Evolutionary conservation across 2,329 filamentous ascomycete genomes (phyloP).

Genomic region (Aureobasidium musti): DNA sequence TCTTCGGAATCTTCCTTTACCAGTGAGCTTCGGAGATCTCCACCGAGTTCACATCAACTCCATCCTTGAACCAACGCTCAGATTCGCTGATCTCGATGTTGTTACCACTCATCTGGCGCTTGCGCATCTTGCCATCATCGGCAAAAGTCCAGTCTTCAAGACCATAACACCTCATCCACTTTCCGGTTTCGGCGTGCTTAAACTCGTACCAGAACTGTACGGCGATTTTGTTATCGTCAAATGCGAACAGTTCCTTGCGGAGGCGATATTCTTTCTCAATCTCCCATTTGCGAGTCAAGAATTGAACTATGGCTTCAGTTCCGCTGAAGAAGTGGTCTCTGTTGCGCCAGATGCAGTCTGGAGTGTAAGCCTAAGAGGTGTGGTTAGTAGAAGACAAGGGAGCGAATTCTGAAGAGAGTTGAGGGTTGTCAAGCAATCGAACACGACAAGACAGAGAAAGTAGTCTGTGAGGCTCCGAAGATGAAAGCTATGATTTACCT

Average conservation of each 20-base stretch:
- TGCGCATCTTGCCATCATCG: constrained; percentile 68
- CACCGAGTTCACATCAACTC: constrained; percentile 67
- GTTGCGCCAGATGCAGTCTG: constrained; percentile 79
- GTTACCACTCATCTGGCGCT: constrained; percentile 69
- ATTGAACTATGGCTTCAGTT: constrained; percentile 65
- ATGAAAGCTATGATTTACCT: constrained; percentile 16
- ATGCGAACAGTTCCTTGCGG: constrained; percentile 82
- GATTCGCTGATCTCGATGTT: constrained; percentile 64
- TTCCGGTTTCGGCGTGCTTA: constrained; percentile 63
- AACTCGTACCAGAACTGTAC: constrained; percentile 93
- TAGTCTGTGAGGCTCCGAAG: neutral
- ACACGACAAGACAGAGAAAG: neutral
- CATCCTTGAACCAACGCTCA: constrained; percentile 70
- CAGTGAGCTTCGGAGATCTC: constrained; percentile 68
- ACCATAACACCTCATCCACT: constrained; percentile 88
- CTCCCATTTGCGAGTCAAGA: constrained; percentile 73
- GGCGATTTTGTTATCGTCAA: constrained; percentile 72
- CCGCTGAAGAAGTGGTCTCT: constrained; percentile 69
- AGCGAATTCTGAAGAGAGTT: neutral
- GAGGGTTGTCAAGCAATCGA: neutral
- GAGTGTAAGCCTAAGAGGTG: constrained; percentile 66
- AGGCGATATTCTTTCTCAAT: constrained; percentile 71
- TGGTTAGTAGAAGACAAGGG: constrained; percentile 58
- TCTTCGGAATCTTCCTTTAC: constrained; percentile 41
- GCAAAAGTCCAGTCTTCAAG: constrained; percentile 79